Base-by-base conservation (phyloP, 2,329 filamentous ascomycete species). In the Onygenales sp. region DNA sequence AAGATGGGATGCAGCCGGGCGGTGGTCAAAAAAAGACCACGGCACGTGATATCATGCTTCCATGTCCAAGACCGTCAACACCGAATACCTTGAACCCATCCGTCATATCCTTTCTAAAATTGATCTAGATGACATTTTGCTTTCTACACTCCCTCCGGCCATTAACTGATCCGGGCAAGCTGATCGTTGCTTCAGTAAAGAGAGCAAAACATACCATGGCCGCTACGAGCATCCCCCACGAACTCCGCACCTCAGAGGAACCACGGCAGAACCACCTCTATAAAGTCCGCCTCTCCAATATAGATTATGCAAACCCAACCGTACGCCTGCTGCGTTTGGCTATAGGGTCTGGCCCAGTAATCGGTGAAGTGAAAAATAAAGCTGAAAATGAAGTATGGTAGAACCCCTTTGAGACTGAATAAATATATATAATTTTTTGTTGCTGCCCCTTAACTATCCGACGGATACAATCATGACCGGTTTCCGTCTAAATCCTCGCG, bases 201-300 rank as follows among this genome's bases (percentile, higher is more conserved):
- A 36, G 11, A 52, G 17, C 17, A 54, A 33, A 14, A 21, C 48
- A 56, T 49, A 59, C 14, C 9, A 64, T 63, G 60, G 55, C 59
- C 2, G 56, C 57, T 6, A 54, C 58, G 4, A 37, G 53, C 13
- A 62, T 72, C 45, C 71, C 73, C 17, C 88, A 93, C 63, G 74
- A 86, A 55, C 80, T 89, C 59, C 80, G 88, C 51, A 94, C 89
- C 9, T 84, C 86, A 2, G 70, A 78, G 40, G 86, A 93, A 64
- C 87, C 85, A 42, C 82, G 89, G 54, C 81, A 86, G 54, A 72
- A 79, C 56, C 80, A 79, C 13, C 70, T 90, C 6, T 79, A 88
- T 65, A 70, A 71, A 2, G 85, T 89, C 13, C 77, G 73, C 3
- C 64, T 94, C 8, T 73, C 74, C 43, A 70, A 76, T 42, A 78